Evolutionary conservation across 2,329 filamentous ascomycete species (phyloP), one percentile per base, ranked within the genome.

Genomic region (Verticillium albo-atrum): DNA sequence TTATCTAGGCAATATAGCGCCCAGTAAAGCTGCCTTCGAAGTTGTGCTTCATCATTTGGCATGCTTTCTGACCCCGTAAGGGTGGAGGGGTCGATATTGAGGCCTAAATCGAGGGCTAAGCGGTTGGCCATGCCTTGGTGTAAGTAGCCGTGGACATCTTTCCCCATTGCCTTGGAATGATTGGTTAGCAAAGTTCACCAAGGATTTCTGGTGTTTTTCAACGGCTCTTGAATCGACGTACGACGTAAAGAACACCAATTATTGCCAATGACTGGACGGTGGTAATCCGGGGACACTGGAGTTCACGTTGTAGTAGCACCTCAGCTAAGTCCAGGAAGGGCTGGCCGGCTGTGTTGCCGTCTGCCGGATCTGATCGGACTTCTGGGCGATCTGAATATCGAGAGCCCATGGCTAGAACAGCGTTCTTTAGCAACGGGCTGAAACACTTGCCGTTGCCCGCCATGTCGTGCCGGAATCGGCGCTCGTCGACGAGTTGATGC

Each of bases 81-180:
- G 12, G 66, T 66, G 1, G 66, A 63, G 1, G 69, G 65, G 28
- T 75, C 72, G 14, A 74, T 63, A 28, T 76, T 74, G 0, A 75
- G 61, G 1, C 74, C 74, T 71, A 75, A 73, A 30, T 76, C 74
- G 0, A 75, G 66, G 10, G 68, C 68, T 14, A 76, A 58, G 3
- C 72, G 67, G 54, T 63, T 70, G 1, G 74, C 74, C 69, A 75
- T 74, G 1, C 73, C 73, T n/a, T 73, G 69, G 50, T 73, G 68
- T 9, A 74, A 66, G 72, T 72, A 74, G 2, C 72, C 70, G 1
- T 70, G 68, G 3, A 72, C 71, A 61, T 75, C 73, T 4, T 66
- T 66, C 3, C 73, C 73, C 12, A 68, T 68, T 6, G 71, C 68
- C 72, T 75, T 17, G 4, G 12, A 2, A 2, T 9, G 6, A 23